Percentiles rank a stretch among this genome's conserved stretches.
Conservation (phyloP, 2,329 filamentous ascomycete species). For the Samsoniella hepiali region DNA sequence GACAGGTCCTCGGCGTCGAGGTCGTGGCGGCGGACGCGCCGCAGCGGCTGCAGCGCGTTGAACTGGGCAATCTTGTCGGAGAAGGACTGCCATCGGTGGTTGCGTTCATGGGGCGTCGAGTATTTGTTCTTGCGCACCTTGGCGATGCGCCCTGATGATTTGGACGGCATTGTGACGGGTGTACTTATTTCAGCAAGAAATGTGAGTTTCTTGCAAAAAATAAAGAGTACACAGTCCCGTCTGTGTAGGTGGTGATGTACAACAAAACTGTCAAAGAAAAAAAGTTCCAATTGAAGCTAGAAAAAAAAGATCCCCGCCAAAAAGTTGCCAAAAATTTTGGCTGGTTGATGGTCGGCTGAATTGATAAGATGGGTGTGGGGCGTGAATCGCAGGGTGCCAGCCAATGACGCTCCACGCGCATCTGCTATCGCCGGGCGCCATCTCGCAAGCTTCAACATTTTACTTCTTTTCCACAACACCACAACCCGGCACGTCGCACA, state of each 20-base stretch:
- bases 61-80: constrained; percentile 85
- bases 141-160: constrained; percentile 63
- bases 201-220: constrained; percentile 21
- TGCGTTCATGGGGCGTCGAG: constrained; percentile 71
- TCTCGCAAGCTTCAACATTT: constrained; percentile 4
- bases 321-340: constrained; percentile 28
- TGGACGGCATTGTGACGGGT: constrained; percentile 55
- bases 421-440: constrained; percentile 21
- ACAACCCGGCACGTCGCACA: background rate
- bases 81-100: constrained; percentile 90
- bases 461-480: constrained; percentile 8
- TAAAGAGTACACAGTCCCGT: constrained; percentile 2
- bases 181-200: background rate
- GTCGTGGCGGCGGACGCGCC: constrained; percentile 80
- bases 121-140: constrained; percentile 69
- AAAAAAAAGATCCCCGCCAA: constrained; percentile 19
- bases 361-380: constrained; percentile 31
- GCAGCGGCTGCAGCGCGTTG: constrained; percentile 85
- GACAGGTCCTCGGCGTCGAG: constrained; percentile 76
- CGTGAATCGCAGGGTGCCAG: background rate
- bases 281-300: constrained; percentile 20
- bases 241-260: background rate
- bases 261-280: constrained; percentile 22
- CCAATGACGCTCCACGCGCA: constrained; percentile 36
- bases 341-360: constrained; percentile 34